These are phyloP conservation scores for Penicillium fimorum DNA, from an alignment of 495 filamentous ascomycete species.

Conservation along the genomic window DNA sequence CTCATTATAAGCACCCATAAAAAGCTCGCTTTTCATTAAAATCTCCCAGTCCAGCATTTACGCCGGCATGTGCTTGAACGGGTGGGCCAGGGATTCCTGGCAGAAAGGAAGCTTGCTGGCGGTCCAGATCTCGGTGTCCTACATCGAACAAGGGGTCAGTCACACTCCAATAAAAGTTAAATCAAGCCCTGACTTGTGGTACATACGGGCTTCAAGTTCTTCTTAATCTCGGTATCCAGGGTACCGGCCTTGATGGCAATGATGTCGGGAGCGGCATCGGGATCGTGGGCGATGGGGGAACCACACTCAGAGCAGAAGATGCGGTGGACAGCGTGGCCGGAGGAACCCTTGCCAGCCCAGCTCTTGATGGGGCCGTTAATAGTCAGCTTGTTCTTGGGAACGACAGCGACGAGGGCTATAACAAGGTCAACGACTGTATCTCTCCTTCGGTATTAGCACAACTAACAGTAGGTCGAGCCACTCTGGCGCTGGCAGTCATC, in stretches of 20 bases:
- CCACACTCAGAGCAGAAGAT: conserved; percentile 69
- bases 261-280: conserved; percentile 63
- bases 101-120: conserved; percentile 67
- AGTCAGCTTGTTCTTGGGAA: conserved; percentile 60
- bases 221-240: conserved; percentile 61
- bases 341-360: conserved; percentile 53
- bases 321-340: conserved; percentile 60
- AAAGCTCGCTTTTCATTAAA: background rate
- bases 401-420: conserved; percentile 62
- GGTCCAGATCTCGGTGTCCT: conserved; percentile 70
- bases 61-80: conserved; percentile 61
- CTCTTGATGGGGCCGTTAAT: conserved; percentile 63
- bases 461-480: conserved; percentile 65
- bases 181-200: background rate
- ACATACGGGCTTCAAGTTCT: conserved; percentile 61
- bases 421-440: conserved; percentile 1
- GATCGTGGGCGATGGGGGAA: conserved; percentile 67
- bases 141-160: conserved; percentile 2
- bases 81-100: conserved; percentile 58
- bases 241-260: conserved; percentile 68
- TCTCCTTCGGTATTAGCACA: background rate
- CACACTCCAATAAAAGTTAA: background rate
- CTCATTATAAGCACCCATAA: conserved; percentile 3
- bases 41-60: conserved; percentile 24
- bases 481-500: conserved; percentile 71